Conservation (phyloP, 805 yeast genomes). For the Tetrapisispora arboricola region DNA sequence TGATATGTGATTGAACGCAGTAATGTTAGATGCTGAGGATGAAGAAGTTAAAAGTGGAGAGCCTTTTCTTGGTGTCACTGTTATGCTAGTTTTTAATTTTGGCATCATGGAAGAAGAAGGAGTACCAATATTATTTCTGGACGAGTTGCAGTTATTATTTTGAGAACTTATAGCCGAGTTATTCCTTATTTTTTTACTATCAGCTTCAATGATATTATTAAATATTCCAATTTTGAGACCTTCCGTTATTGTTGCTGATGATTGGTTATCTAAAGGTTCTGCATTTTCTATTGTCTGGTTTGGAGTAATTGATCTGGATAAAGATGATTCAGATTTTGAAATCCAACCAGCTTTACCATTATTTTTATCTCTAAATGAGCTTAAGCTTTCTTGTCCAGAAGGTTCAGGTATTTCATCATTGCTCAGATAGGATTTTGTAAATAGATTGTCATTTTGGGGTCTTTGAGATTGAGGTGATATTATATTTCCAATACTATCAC, state of each 20-base stretch:
- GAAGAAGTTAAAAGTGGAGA: slow-evolving; percentile 35
- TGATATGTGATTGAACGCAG: background rate
- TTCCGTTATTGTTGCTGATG: background rate
- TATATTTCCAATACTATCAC: slow-evolving; percentile 5
- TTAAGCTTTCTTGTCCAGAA: background rate
- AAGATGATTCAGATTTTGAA: slow-evolving; percentile 5
- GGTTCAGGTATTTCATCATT: slow-evolving; percentile 36
- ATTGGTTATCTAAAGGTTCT: background rate
- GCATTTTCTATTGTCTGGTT: slow-evolving; percentile 29
- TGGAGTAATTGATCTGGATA: slow-evolving; percentile 37
- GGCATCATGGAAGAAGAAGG: slow-evolving; percentile 7
- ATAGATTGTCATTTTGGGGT: slow-evolving; percentile 20
- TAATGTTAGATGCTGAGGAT: slow-evolving; percentile 1
- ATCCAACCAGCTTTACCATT: background rate
- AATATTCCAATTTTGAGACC: background rate
- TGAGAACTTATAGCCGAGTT: background rate
- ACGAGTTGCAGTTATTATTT: background rate
- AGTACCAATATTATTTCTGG: background rate
- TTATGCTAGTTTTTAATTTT: slow-evolving; percentile 24
- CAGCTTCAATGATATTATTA: background rate
- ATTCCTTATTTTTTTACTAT: background rate
- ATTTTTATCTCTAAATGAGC: slow-evolving; percentile 5
- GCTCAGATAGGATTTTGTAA: slow-evolving; percentile 33
- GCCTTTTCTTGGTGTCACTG: slow-evolving; percentile 43
- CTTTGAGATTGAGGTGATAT: slow-evolving; percentile 20